A percentile compares a stretch with the other conserved stretches of the same genome.
Conservation (phyloP, 1,139 yeast genomes). For the Zhuliangozyma parablackwelliae region DNA sequence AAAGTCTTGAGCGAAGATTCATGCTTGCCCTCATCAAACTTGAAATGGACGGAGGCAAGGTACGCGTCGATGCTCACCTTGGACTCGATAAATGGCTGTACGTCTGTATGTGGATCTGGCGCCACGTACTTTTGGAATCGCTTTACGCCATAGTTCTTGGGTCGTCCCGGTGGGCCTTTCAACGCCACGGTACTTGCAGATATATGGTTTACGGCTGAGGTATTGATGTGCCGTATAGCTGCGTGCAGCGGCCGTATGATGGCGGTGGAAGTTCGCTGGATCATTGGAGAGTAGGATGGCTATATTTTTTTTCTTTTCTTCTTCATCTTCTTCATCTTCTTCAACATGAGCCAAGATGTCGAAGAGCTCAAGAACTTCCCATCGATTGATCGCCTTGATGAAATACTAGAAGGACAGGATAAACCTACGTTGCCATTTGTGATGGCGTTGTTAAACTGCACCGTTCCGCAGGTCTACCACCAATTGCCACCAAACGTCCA, state of each 20-base stretch:
- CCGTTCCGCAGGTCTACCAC: conserved; percentile 22
- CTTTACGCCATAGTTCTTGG: too few relatives aligned
- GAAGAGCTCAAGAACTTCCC: conserved; percentile 20
- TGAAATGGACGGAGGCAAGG: conserved; percentile 16
- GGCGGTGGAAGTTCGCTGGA: too few relatives aligned
- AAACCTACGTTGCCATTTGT: conserved; percentile 13
- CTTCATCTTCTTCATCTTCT: neutral
- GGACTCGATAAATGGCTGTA: too few relatives aligned
- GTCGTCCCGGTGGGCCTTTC: neutral
- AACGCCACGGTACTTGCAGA: neutral
- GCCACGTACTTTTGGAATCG: too few relatives aligned
- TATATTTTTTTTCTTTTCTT: too few relatives aligned
- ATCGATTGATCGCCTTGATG: conserved; percentile 11
- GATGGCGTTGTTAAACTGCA: conserved; percentile 24
- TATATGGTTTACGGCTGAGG: too few relatives aligned
- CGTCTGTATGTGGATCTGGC: too few relatives aligned
- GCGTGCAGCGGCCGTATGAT: too few relatives aligned
- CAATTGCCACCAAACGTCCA: conserved; percentile 13
- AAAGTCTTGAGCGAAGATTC: conserved; percentile 15
- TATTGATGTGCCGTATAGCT: too few relatives aligned
- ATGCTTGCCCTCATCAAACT: conserved; percentile 13
- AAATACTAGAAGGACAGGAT: conserved; percentile 7
- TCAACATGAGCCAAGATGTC: conserved; percentile 8
- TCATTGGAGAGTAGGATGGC: too few relatives aligned
- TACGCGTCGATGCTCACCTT: conserved; percentile 11